Base-by-base conservation (phyloP, 164 flowering plant genomes). In the Tetracentron sinense region DNA sequence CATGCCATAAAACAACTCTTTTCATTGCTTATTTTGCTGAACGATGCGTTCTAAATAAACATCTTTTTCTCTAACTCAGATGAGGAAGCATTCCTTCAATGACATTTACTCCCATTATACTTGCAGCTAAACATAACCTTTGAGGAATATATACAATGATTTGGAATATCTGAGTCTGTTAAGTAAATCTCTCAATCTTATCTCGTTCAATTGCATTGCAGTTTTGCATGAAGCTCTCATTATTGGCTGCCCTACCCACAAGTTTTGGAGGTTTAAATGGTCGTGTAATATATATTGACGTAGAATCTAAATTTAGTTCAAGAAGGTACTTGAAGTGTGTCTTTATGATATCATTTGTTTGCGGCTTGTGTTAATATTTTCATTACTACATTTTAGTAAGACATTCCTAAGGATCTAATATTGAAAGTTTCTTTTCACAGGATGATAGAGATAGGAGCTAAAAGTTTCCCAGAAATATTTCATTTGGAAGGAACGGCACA, bases 161-260 rank as follows among this genome's bases (percentile, higher is more conserved):
- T 58, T 38, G 10, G 22, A 30, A 30, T n/a, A 31, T 52, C 58
- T 38, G 28, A 50, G 29, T 15, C 26, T 5, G 19, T 48, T 26
- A 7, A 6, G 20, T 22, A 11, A 33, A 30, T n/a, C 14, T 52
- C 56, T 52, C 14, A n/a, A 26, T 7, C 26, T 17, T 14, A 53
- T 59, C 20, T 58, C 54, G 5, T 38, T 46, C 17, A 20, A 54
- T 47, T n/a, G 17, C 31, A 44, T 55, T 77, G 78, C 82, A 90
- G 94, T 82, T 91, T 56, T 91, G 97, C 77, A 50, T 91, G 75
- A 91, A 89, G 82, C 86, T 91, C 58, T 62, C 97, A 3, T 61
- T 91, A 27, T 75, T 84, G 71, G 97, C 92, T 61, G 79, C 96
- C 30, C 64, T 91, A 48, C 97, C 96, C 30, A 15, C 70, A 46